phyloP scores from a whole-genome alignment of 768 basidiomycete genomes.

The Macrocybe gigantea region DNA sequence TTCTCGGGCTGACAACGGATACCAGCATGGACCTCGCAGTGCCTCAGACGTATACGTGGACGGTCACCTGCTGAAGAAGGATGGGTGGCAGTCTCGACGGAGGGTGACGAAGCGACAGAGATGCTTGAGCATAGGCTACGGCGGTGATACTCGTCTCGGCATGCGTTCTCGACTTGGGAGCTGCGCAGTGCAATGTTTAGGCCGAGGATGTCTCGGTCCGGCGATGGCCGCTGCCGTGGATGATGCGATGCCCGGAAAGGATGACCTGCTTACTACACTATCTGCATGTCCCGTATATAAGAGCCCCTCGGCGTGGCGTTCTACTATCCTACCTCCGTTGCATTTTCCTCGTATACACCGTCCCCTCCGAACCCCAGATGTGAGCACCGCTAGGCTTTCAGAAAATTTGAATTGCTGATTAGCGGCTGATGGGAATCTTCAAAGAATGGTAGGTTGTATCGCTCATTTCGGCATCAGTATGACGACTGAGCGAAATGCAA shows the following conservation, averaged over 20 bases:
- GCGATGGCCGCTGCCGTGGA: neutral
- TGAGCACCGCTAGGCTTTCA: too few relatives aligned
- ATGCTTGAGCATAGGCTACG: slow-evolving; percentile 38
- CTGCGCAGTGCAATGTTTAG: too few relatives aligned
- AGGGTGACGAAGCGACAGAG: slow-evolving; percentile 65
- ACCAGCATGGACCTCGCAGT: slow-evolving; percentile 35
- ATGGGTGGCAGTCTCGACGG: slow-evolving; percentile 76
- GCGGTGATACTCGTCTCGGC: slow-evolving; percentile 4
- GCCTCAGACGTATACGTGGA: slow-evolving; percentile 43
- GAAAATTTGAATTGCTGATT: too few relatives aligned
- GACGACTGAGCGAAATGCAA: slow-evolving; percentile 2
- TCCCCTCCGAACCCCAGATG: too few relatives aligned
- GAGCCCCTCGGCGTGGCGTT: neutral
- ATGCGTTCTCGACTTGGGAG: neutral
- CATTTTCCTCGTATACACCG: too few relatives aligned
- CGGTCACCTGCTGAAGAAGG: slow-evolving; percentile 52
- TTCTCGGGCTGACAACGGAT: slow-evolving; percentile 4
- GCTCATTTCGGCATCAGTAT: too few relatives aligned
- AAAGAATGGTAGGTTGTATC: too few relatives aligned
- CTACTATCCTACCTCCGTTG: too few relatives aligned
- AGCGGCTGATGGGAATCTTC: too few relatives aligned
- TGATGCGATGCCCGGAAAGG: neutral
- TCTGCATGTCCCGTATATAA: neutral
- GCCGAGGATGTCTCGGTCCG: neutral
- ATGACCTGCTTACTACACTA: neutral